A percentile compares a stretch with the other conserved stretches of the same genome.
These are phyloP conservation scores for Potentilla sterilis DNA, from an alignment of 306 rosid species.

Conservation along the genomic window DNA sequence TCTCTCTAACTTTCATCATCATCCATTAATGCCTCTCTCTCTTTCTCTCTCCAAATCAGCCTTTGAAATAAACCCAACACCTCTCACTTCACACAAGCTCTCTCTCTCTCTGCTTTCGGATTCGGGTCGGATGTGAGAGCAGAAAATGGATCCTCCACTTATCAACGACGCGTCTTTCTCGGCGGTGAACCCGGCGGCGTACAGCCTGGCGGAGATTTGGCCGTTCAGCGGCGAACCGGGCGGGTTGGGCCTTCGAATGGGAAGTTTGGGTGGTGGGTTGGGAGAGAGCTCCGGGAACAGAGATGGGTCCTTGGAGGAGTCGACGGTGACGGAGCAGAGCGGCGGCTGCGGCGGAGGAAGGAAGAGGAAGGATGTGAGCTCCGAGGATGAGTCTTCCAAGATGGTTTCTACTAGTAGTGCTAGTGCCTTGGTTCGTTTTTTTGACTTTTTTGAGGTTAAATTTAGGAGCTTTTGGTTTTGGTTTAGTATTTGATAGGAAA, in stretches of 20 bases:
- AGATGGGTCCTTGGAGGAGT: slow-evolving; percentile 61
- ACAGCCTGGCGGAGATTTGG: slow-evolving; percentile 83
- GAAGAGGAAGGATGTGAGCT: slow-evolving; percentile 60
- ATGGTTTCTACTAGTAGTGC: slow-evolving; percentile 51
- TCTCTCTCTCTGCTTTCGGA: neutral
- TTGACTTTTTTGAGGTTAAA: neutral
- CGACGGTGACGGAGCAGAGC: slow-evolving; percentile 64
- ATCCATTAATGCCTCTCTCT: slow-evolving; percentile 13
- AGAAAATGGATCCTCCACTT: slow-evolving; percentile 70
- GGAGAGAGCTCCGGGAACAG: slow-evolving; percentile 40
- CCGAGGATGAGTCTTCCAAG: slow-evolving; percentile 72
- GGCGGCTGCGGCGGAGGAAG: slow-evolving; percentile 48
- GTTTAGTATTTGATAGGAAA: neutral
- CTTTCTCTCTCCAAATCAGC: slow-evolving; percentile 22
- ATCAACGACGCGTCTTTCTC: slow-evolving; percentile 76
- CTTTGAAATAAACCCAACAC: slow-evolving; percentile 25
- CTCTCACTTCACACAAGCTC: slow-evolving; percentile 8
- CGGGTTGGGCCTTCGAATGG: slow-evolving; percentile 52
- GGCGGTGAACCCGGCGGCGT: slow-evolving; percentile 64
- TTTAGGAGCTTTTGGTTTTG: slow-evolving; percentile 12
- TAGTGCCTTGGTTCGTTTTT: slow-evolving; percentile 55
- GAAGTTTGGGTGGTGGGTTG: slow-evolving; percentile 30
- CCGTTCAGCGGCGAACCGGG: slow-evolving; percentile 39
- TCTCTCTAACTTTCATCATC: neutral
- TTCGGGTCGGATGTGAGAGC: slow-evolving; percentile 20